phyloP scores from a whole-genome alignment of 495 filamentous ascomycete genomes.

The Pyrenula aspistea region DNA sequence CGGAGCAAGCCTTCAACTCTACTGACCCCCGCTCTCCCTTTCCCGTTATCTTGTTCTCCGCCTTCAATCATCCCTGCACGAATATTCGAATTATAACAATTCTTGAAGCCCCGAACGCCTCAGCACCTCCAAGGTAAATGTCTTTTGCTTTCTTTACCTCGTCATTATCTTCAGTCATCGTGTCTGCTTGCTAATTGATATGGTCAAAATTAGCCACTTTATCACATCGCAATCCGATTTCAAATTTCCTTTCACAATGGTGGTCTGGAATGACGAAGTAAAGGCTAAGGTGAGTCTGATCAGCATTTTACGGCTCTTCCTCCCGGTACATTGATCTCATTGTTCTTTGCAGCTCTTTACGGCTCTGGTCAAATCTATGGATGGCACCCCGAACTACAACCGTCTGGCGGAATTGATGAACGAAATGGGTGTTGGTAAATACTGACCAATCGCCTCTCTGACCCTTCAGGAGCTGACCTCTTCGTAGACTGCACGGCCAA shows the following conservation, averaged over 20 bases:
- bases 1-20: neutral
- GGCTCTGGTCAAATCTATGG: neutral
- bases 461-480: too few relatives aligned
- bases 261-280: neutral
- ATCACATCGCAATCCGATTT: too few relatives aligned
- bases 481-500: neutral
- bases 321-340: neutral
- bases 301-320: neutral
- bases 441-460: too few relatives aligned
- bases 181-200: neutral
- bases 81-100: neutral
- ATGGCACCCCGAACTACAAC: neutral
- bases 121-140: neutral
- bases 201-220: neutral
- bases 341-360: neutral
- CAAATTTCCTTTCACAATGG: neutral
- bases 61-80: neutral
- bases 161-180: neutral
- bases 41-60: neutral
- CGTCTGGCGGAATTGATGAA: neutral
- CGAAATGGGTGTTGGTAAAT: neutral
- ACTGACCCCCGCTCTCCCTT: neutral
- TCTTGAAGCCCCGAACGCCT: neutral
- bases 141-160: neutral
- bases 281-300: neutral